Percentiles rank a stretch among this genome's conserved stretches.
Conservation (phyloP, 2,329 filamentous ascomycete species). For the Berkeleyomyces rouxiae region DNA sequence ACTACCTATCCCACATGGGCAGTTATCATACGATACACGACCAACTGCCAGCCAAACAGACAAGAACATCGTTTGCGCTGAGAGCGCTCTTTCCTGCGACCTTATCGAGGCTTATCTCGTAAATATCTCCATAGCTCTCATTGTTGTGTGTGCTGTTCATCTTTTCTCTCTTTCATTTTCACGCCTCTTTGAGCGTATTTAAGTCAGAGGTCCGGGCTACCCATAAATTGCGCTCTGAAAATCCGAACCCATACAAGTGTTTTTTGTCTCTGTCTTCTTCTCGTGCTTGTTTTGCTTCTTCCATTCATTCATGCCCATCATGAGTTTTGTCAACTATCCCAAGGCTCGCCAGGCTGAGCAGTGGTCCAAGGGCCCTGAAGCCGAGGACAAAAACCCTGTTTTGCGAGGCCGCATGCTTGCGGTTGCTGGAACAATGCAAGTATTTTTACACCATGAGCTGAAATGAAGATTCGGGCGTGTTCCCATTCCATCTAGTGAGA, state of each 20-base stretch:
- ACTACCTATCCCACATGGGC: not conserved
- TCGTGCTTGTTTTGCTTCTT: not conserved
- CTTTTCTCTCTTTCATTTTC: not conserved
- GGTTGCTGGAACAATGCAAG: constrained; percentile 44
- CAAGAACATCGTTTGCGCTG: not conserved
- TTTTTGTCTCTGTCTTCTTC: not conserved
- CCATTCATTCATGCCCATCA: constrained; percentile 1
- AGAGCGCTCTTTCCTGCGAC: not conserved
- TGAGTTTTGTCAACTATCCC: constrained; percentile 29
- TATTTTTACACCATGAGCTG: constrained; percentile 8
- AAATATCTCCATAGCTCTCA: not conserved
- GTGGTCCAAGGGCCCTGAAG: constrained; percentile 20
- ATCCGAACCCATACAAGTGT: not conserved
- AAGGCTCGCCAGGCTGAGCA: constrained; percentile 22
- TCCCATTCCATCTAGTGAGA: not conserved
- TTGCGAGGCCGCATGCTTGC: constrained; percentile 49
- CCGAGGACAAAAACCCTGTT: constrained; percentile 47
- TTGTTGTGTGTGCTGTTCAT: not conserved
- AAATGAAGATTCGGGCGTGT: not conserved
- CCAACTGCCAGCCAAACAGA: not conserved
- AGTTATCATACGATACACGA: not conserved
- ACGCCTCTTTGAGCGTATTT: not conserved
- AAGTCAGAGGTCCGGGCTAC: not conserved
- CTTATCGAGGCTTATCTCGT: not conserved
- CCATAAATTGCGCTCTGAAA: not conserved